Conservation (phyloP, 169 alveolate species). For the Cyclospora cayetanensis region DNA sequence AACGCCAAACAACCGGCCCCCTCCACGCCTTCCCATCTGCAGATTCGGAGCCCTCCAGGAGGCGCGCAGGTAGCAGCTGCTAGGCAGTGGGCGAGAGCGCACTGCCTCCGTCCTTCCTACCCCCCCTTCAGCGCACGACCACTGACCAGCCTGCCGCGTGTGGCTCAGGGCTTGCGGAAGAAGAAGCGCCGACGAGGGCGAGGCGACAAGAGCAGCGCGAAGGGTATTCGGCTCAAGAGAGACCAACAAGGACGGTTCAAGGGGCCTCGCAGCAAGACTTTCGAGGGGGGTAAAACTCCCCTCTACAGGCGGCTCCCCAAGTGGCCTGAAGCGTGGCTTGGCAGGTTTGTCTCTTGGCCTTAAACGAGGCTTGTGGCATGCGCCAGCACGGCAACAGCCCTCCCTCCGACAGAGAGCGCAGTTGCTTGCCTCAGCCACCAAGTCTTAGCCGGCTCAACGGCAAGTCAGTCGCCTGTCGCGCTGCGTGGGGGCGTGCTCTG, state of each 20-base stretch:
- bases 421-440: neutral
- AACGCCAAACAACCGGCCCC: no score
- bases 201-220: constrained; percentile 85
- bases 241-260: constrained; percentile 75
- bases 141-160: no score
- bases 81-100: no score
- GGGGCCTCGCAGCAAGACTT: constrained; percentile 82
- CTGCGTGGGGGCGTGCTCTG: neutral
- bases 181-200: constrained; percentile 82
- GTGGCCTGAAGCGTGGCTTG: constrained; percentile 86
- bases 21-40: no score
- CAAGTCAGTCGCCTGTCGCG: neutral
- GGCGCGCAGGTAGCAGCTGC: no score
- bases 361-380: neutral
- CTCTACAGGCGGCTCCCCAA: constrained; percentile 83
- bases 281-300: constrained; percentile 87
- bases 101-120: no score
- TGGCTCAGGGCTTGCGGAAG: neutral
- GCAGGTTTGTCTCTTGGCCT: no score
- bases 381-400: neutral
- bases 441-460: neutral
- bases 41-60: no score
- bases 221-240: constrained; percentile 82
- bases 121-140: no score
- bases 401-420: neutral